Conservation (phyloP, 2,329 filamentous ascomycete species). For the Thermochaetoides dissita region DNA sequence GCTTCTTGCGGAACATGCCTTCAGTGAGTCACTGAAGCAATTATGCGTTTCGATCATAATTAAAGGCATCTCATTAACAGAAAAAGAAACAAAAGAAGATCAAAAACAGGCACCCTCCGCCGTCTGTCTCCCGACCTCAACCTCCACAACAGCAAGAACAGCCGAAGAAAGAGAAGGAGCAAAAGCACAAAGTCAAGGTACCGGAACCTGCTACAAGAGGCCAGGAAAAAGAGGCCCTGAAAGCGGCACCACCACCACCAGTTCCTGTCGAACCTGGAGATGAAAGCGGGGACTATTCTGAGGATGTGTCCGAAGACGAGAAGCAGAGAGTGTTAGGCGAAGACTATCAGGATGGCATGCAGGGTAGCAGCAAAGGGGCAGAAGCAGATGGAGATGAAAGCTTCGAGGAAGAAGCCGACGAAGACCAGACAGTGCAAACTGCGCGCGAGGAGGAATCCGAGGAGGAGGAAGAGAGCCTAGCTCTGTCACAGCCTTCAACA, state of each 20-base stretch:
- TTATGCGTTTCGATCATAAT: no score
- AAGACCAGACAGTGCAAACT: constrained; percentile 12
- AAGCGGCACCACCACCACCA: neutral
- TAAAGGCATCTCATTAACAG: no score
- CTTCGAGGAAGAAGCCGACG: constrained; percentile 8
- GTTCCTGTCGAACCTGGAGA: constrained; percentile 2
- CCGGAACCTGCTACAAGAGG: no score
- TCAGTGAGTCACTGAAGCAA: no score
- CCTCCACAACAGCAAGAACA: no score
- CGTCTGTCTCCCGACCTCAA: no score
- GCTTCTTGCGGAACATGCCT: no score
- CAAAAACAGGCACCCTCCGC: no score
- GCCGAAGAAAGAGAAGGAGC: no score
- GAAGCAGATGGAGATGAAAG: neutral
- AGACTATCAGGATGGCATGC: constrained; percentile 12
- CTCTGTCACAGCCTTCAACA: constrained; percentile 19
- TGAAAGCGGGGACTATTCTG: constrained; percentile 14
- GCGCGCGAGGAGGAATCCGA: constrained; percentile 7
- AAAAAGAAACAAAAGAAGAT: no score
- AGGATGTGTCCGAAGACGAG: constrained; percentile 15
- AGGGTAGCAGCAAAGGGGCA: neutral
- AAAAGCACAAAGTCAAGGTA: no score
- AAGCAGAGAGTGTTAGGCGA: constrained; percentile 13
- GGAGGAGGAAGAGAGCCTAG: constrained; percentile 12
- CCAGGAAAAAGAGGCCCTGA: no score